Base-by-base conservation (phyloP, 2,329 filamentous ascomycete genomes). In the Paradendryphiella salina region DNA sequence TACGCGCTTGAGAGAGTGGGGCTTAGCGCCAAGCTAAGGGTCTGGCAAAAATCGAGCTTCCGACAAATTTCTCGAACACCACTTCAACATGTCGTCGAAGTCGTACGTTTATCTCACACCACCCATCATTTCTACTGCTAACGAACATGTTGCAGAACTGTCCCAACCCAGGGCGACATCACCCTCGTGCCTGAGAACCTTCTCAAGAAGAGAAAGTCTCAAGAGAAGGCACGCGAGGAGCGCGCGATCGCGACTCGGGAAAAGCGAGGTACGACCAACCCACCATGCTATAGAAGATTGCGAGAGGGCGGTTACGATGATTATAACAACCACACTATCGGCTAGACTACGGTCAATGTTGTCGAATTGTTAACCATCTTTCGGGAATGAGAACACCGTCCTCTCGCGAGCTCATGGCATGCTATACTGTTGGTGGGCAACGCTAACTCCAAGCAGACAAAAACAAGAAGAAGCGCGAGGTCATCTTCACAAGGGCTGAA, bases 401-500 rank as follows among this genome's bases (percentile, higher is more conserved):
- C 59, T 65, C 58, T 54, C 56, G 46, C 41, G 56, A 53, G 48
- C 46, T 61, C 54, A 54, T 60, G 58, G 62, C 46, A 53, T 37
- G 42, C 52, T 34, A 52, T 33, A 36, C 26, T 40, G 32, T 35
- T 14, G 20, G 38, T 33, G 44, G 42, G 32, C 48, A 45, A 47
- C 40, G 64, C 73, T 77, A 61, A 78, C 69, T 66, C 64, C 59
- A 57, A 44, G 48, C 61, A 73, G 71, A 99, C 90, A 87, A 89
- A 82, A 94, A 89, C 85, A 99, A 97, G 87, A 88, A 96, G 84
- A 99, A 97, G 89, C 92, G 94, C 75, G 82, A 84, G 69, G 89
- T 93, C 76, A 96, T 99, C 87, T 99, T 99, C 90, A 96, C 97
- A 87, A 92, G 94, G 79, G 94, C 94, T 72, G 94, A 99, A 85